These are phyloP conservation scores for Byssochlamys sp. DNA, from an alignment of 2,329 filamentous ascomycete genomes.

Conservation along the genomic window DNA sequence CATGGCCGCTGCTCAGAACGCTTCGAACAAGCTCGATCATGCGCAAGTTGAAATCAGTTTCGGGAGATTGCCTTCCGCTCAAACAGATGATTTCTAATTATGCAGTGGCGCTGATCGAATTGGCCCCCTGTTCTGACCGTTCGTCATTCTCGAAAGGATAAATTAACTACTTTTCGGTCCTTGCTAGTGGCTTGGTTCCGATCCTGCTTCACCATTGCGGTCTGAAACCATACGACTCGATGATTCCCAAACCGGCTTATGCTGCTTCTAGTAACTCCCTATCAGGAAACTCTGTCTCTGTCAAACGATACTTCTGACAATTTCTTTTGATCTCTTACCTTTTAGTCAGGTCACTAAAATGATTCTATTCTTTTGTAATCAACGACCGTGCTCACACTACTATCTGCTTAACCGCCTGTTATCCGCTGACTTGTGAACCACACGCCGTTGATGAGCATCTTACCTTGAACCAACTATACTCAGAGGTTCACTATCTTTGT, in stretches of 20 bases:
- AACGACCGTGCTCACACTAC: background rate
- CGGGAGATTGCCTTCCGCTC: background rate
- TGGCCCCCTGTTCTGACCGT: background rate
- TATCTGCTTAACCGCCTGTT: background rate
- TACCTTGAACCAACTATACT: background rate
- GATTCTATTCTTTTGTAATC: background rate
- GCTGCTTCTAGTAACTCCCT: conserved; percentile 9
- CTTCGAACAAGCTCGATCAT: background rate
- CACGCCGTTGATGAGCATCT: background rate
- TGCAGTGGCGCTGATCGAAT: background rate
- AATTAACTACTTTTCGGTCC: background rate
- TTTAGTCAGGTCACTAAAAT: background rate
- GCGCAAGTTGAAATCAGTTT: background rate
- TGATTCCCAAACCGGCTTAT: conserved; percentile 7
- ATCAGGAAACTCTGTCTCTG: background rate
- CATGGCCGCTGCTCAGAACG: background rate
- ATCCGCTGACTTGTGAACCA: background rate
- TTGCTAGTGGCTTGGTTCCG: conserved; percentile 2
- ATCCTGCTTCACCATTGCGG: conserved; percentile 12
- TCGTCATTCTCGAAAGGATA: background rate
- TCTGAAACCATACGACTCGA: conserved; percentile 12
- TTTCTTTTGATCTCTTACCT: background rate
- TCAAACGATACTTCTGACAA: background rate
- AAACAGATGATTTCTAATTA: background rate
- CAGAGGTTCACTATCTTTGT: background rate